phyloP scores from a whole-genome alignment of 192 early-diverging fungal genomes.

The Powellomyces hirtus region DNA sequence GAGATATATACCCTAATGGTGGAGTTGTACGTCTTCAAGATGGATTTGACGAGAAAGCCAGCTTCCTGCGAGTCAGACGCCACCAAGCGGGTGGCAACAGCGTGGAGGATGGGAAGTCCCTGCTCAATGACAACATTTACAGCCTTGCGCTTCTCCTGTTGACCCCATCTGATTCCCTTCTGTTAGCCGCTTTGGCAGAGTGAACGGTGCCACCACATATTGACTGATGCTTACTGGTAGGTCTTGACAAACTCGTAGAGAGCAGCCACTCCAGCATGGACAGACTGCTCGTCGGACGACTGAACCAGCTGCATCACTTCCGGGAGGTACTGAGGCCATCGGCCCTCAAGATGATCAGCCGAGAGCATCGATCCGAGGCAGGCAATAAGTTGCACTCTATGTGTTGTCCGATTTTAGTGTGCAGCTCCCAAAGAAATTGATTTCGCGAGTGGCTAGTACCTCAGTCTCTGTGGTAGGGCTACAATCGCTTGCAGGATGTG shows the following conservation, averaged over 20 bases:
- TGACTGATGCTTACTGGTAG: too few species aligned
- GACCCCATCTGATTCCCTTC: constrained; percentile 63
- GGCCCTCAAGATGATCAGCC: constrained; percentile 64
- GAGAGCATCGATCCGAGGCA: constrained; percentile 73
- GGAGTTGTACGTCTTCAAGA: constrained; percentile 78
- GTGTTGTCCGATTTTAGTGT: background rate
- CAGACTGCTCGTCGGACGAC: constrained; percentile 59
- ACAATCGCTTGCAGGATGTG: constrained; percentile 76
- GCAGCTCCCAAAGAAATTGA: constrained; percentile 20
- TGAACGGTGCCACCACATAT: constrained; percentile 41
- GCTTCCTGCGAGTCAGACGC: constrained; percentile 67
- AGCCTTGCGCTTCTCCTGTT: constrained; percentile 58
- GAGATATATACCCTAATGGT: constrained; percentile 54
- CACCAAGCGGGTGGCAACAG: constrained; percentile 69
- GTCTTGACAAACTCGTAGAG: constrained; percentile 77
- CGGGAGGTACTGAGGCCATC: constrained; percentile 77
- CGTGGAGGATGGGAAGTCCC: constrained; percentile 75
- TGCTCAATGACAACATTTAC: constrained; percentile 69
- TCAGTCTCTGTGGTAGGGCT: constrained; percentile 67
- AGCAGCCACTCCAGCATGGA: constrained; percentile 77
- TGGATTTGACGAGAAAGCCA: constrained; percentile 78
- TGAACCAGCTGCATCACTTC: constrained; percentile 64
- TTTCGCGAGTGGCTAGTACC: constrained; percentile 40
- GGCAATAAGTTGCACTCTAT: constrained; percentile 66
- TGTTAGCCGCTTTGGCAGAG: background rate